A percentile compares a stretch with the other conserved stretches of the same genome.
phyloP scores from a whole-genome alignment of 2,329 filamentous ascomycete species.

The Aspergillus sojae region DNA sequence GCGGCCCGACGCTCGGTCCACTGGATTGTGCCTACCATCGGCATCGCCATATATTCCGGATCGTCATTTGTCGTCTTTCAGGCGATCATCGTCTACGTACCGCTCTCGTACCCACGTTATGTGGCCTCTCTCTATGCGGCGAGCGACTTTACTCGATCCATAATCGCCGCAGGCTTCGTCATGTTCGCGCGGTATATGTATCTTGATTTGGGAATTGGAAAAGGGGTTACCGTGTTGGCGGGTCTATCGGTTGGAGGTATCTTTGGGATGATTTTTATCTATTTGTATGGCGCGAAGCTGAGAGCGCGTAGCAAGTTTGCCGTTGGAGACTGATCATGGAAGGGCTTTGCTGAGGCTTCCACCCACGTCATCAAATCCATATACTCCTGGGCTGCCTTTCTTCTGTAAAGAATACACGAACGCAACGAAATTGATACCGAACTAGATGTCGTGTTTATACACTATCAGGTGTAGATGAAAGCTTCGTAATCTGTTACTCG shows the following conservation, averaged over 20 bases:
- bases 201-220: slow-evolving; percentile 1
- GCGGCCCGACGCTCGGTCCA: slow-evolving; percentile 48
- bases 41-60: slow-evolving; percentile 44
- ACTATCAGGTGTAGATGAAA: not conserved
- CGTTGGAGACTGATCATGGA: not conserved
- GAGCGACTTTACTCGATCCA: slow-evolving; percentile 32
- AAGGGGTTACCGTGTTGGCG: slow-evolving; percentile 5
- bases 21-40: slow-evolving; percentile 43
- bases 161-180: not conserved
- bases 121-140: slow-evolving; percentile 40
- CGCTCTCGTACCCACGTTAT: slow-evolving; percentile 37
- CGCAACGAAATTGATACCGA: not conserved
- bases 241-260: not conserved
- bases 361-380: not conserved
- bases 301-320: slow-evolving; percentile 4
- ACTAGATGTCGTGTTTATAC: not conserved
- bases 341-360: not conserved
- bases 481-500: not conserved
- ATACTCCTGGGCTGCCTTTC: not conserved
- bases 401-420: not conserved
- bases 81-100: slow-evolving; percentile 46
- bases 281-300: not conserved
- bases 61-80: slow-evolving; percentile 46
- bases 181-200: slow-evolving; percentile 8
- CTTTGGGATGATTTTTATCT: slow-evolving; percentile 6